Percentiles rank a stretch among this genome's conserved stretches.
These are phyloP conservation scores for Nicotiana rustica DNA, from an alignment of 305 asterid genomes.

Conservation along the genomic window DNA sequence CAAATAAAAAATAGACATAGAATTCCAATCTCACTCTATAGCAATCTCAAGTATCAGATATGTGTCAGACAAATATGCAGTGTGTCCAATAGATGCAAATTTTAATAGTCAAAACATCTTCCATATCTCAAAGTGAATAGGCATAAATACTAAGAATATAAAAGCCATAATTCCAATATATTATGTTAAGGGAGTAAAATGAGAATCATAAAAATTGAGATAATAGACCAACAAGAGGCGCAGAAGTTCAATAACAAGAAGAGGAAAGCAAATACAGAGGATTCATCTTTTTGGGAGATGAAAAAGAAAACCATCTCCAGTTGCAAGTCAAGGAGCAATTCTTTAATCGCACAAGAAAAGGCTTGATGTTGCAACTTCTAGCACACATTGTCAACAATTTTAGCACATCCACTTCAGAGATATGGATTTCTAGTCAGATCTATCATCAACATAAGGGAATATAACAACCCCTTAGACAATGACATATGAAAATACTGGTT, in stretches of 20 bases:
- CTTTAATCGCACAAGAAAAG: neutral
- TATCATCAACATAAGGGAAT: neutral
- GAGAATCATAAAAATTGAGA: neutral
- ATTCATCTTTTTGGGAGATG: conserved; percentile 17
- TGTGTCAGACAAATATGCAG: neutral
- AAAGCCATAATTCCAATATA: neutral
- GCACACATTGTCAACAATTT: neutral
- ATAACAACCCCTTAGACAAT: neutral
- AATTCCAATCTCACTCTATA: conserved; percentile 19
- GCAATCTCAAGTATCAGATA: neutral
- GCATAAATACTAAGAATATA: neutral
- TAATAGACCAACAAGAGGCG: neutral
- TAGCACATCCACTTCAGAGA: conserved; percentile 7
- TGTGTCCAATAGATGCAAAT: neutral
- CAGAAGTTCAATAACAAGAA: neutral
- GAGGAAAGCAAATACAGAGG: conserved; percentile 7
- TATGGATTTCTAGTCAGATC: neutral
- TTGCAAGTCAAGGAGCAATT: neutral
- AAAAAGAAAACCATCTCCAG: neutral
- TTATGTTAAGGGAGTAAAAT: neutral
- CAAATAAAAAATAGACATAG: neutral
- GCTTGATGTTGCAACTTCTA: neutral
- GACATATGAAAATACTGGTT: conserved; percentile 2
- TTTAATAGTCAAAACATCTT: neutral
- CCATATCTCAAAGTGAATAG: neutral